phyloP scores from a whole-genome alignment of 176 grass and related monocot species.

The Paspalum notatum region DNA sequence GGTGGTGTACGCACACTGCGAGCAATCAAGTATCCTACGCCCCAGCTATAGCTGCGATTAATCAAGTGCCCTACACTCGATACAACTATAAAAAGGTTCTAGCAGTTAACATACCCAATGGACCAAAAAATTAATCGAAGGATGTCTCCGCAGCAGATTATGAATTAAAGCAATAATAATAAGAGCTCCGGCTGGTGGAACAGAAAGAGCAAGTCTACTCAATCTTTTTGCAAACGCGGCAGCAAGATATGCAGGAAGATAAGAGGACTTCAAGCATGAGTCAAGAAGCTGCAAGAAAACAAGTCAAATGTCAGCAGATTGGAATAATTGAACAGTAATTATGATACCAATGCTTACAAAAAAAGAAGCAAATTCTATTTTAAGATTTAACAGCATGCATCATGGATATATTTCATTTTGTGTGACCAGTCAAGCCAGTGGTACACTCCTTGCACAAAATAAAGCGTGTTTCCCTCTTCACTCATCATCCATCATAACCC shows the following conservation, averaged over 20 bases:
- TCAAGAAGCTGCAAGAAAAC: slow-evolving; percentile 78
- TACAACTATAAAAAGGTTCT: slow-evolving; percentile 10
- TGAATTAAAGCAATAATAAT: slow-evolving; percentile 97
- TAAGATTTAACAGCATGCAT: not conserved
- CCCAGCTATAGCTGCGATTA: too few relatives aligned
- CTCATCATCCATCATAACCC: not conserved
- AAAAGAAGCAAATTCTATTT: not conserved
- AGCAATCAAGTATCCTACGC: slow-evolving; percentile 11
- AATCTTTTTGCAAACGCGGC: slow-evolving; percentile 94
- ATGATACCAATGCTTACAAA: not conserved
- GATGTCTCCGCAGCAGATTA: slow-evolving; percentile 88
- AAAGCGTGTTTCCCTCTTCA: slow-evolving; percentile 15
- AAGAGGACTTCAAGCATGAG: slow-evolving; percentile 84
- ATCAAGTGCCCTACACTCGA: not conserved
- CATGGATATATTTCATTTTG: not conserved
- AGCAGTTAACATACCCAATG: slow-evolving; percentile 75
- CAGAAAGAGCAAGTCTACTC: slow-evolving; percentile 87
- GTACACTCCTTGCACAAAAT: not conserved
- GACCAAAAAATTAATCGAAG: slow-evolving; percentile 91
- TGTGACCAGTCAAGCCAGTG: not conserved
- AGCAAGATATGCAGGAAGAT: slow-evolving; percentile 90
- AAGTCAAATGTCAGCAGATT: slow-evolving; percentile 42
- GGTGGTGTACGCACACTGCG: not conserved
- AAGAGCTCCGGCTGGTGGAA: slow-evolving; percentile 78
- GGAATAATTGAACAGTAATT: not conserved